phyloP scores from a whole-genome alignment of 805 yeast species.

The Candida gorgasii region DNA sequence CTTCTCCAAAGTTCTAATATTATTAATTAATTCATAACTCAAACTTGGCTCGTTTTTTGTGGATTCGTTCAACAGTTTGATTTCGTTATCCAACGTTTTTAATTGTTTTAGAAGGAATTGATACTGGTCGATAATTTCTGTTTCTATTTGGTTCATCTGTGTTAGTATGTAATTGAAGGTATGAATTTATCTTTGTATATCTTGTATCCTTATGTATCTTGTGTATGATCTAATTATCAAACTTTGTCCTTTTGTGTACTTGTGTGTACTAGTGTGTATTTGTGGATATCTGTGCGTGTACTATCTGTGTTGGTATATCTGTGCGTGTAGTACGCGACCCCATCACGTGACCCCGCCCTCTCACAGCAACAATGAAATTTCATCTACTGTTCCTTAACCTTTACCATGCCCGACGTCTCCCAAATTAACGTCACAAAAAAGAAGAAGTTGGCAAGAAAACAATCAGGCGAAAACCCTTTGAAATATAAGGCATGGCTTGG shows the following conservation, averaged over 20 bases:
- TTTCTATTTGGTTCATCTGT: slow-evolving; percentile 22
- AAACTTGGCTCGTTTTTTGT: slow-evolving; percentile 5
- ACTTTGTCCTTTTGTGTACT: too few species aligned
- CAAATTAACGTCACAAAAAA: slow-evolving; percentile 27
- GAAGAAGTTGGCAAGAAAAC: slow-evolving; percentile 29
- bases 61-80: slow-evolving; percentile 13
- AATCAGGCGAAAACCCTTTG: slow-evolving; percentile 33
- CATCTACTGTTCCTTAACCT: background rate
- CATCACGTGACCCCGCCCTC: background rate
- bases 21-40: slow-evolving; percentile 40
- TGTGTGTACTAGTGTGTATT: background rate
- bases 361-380: slow-evolving; percentile 5
- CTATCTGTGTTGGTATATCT: background rate
- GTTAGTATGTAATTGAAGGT: too few species aligned
- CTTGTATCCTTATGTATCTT: too few species aligned
- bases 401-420: slow-evolving; percentile 22
- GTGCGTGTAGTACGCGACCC: background rate
- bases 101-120: slow-evolving; percentile 36
- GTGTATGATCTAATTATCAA: background rate
- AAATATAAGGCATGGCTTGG: slow-evolving; percentile 54
- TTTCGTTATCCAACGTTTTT: slow-evolving; percentile 31
- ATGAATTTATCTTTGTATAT: too few species aligned
- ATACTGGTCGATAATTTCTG: slow-evolving; percentile 39
- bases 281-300: background rate
- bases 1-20: slow-evolving; percentile 59